A percentile compares a stretch with the other conserved stretches of the same genome.
phyloP scores from a whole-genome alignment of 768 basidiomycete genomes.

The Boletellus ananas region DNA sequence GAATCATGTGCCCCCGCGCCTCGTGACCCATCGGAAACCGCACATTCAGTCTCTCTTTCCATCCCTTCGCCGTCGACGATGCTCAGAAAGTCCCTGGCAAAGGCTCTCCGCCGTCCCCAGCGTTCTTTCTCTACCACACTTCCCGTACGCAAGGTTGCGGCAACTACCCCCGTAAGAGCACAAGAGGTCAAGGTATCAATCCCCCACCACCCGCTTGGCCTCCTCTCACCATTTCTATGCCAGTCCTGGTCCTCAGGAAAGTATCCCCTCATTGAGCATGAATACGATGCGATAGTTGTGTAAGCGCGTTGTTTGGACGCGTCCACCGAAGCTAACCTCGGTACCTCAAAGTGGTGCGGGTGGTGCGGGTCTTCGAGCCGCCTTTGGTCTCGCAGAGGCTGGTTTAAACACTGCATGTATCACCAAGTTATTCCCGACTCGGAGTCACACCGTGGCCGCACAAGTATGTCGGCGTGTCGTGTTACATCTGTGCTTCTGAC shows the following conservation, averaged over 20 bases:
- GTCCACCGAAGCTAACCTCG: slow-evolving; percentile 11
- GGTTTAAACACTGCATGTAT: slow-evolving; percentile 99
- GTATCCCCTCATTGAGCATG: slow-evolving; percentile 97
- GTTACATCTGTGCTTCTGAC: slow-evolving; percentile 10
- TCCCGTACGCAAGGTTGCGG: slow-evolving; percentile 55
- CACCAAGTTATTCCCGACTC: slow-evolving; percentile 97
- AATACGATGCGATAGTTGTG: slow-evolving; percentile 99
- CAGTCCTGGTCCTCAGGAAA: slow-evolving; percentile 80
- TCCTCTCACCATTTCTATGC: slow-evolving; percentile 7
- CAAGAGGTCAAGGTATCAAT: slow-evolving; percentile 69
- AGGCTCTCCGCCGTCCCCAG: slow-evolving; percentile 45
- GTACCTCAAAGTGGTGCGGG: slow-evolving; percentile 77
- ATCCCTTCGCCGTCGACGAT: slow-evolving; percentile 35
- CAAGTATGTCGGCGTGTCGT: slow-evolving; percentile 51
- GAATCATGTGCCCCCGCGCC: slow-evolving; percentile 18
- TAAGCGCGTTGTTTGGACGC: slow-evolving; percentile 42
- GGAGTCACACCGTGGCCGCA: slow-evolving; percentile 98
- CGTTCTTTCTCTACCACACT: slow-evolving; percentile 68
- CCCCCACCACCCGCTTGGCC: slow-evolving; percentile 4
- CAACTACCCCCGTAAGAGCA: slow-evolving; percentile 73
- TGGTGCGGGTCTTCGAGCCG: slow-evolving; percentile 96
- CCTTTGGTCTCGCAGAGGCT: slow-evolving; percentile 96
- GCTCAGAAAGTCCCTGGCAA: slow-evolving; percentile 63
- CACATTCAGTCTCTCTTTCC: not conserved
- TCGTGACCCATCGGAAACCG: slow-evolving; percentile 17